Evolutionary conservation across 1,284 basidiomycete species (phyloP).

Genomic region (Trichosporon sp.): DNA sequence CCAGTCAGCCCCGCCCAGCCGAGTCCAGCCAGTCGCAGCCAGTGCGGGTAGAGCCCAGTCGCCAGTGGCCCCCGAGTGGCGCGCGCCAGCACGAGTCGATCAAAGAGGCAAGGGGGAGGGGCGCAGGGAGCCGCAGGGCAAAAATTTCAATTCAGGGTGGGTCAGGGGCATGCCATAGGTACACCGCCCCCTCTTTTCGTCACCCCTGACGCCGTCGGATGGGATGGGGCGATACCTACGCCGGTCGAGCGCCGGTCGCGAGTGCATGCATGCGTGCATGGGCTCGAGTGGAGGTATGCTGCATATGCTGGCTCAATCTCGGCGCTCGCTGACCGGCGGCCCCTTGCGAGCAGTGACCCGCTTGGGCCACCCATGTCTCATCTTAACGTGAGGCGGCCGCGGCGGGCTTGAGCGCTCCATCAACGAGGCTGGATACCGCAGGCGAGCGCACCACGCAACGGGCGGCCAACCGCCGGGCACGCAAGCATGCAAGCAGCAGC

Average conservation of each 20-base stretch:
- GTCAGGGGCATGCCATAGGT: constrained; percentile 13
- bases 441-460: neutral
- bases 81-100: constrained; percentile 13
- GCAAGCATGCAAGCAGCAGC: constrained; percentile 5
- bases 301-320: neutral
- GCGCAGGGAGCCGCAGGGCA: neutral
- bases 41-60: constrained; percentile 11
- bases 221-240: constrained; percentile 10
- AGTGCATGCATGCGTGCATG: constrained; percentile 1
- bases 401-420: neutral
- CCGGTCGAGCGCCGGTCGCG: neutral
- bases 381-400: neutral
- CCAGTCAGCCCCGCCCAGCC: neutral
- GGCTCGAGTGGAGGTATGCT: neutral
- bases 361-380: constrained; percentile 7
- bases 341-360: constrained; percentile 3
- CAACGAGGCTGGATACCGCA: no score
- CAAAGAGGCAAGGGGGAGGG: constrained; percentile 8
- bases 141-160: constrained; percentile 21
- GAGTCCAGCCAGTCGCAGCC: neutral
- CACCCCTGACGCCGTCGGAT: constrained; percentile 16
- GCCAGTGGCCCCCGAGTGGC: neutral
- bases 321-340: constrained; percentile 2
- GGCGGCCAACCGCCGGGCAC: neutral
- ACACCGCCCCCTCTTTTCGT: constrained; percentile 18